Evolutionary conservation across 73 alveolate genomes (phyloP).

Genomic region (Tetrahymena elliotti): DNA sequence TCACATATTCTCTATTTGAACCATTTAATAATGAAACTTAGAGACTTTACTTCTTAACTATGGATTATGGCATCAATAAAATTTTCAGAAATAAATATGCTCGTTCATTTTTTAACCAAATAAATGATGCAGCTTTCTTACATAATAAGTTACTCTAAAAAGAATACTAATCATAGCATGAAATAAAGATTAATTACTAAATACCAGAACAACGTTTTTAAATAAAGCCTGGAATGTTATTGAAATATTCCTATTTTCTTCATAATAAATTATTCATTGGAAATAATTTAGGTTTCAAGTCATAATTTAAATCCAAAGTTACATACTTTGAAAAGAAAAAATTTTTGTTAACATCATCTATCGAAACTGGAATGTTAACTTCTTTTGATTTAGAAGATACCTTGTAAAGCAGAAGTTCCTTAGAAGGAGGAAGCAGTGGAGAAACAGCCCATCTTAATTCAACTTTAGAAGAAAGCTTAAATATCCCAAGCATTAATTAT

Average conservation of each 20-base stretch:
- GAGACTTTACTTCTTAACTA: background rate
- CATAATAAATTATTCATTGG: background rate
- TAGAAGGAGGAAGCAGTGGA: background rate
- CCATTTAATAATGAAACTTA: background rate
- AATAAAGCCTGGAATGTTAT: background rate
- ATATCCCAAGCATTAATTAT: background rate
- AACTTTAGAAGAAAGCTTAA: background rate
- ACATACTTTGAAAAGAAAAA: background rate
- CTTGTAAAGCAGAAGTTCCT: background rate
- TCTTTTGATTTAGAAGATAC: background rate
- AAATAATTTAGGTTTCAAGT: background rate
- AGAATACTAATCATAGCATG: background rate
- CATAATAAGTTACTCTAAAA: background rate
- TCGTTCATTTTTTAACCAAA: background rate
- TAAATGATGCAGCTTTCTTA: background rate
- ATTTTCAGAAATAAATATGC: background rate
- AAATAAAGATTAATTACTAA: background rate
- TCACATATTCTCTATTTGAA: background rate
- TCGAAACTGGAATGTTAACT: background rate
- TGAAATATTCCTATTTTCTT: background rate
- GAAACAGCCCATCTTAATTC: background rate
- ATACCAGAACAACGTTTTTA: background rate
- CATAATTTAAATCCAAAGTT: background rate
- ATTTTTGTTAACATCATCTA: background rate
- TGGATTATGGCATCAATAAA: background rate